These are phyloP conservation scores for Fomes fomentarius DNA, from an alignment of 1,284 basidiomycete species.

Conservation along the genomic window DNA sequence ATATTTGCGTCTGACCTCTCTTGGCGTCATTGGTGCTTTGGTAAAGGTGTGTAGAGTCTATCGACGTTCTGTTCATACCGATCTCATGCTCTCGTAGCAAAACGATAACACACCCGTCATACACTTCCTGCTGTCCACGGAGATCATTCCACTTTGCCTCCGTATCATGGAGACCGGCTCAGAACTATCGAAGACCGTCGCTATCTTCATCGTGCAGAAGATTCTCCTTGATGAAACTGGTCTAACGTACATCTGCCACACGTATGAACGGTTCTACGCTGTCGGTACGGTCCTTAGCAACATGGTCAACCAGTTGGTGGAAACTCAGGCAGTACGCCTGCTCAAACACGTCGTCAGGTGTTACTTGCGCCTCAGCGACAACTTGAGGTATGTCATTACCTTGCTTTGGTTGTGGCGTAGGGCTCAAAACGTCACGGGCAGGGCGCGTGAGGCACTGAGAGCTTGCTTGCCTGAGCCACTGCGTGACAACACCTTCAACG, in stretches of 20 bases:
- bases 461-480: constrained; percentile 98
- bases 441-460: constrained; percentile 93
- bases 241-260: constrained; percentile 98
- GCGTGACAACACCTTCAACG: constrained; percentile 92
- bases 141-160: constrained; percentile 98
- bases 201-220: constrained; percentile 99
- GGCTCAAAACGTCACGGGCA: constrained; percentile 33
- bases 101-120: constrained; percentile 99
- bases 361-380: constrained; percentile 96
- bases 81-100: constrained; percentile 59
- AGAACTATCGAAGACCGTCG: constrained; percentile 98
- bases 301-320: constrained; percentile 97
- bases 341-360: constrained; percentile 99
- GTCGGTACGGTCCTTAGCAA: constrained; percentile 98
- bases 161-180: constrained; percentile 99
- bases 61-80: not conserved
- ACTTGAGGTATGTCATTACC: constrained; percentile 74
- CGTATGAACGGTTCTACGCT: constrained; percentile 99
- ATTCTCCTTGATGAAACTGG: constrained; percentile 98
- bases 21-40: constrained; percentile 97
- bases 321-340: constrained; percentile 95
- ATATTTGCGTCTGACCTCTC: constrained; percentile 95
- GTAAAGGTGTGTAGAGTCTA: constrained; percentile 74
- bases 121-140: constrained; percentile 98
- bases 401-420: not conserved